Evolutionary conservation across 345 rosid species (phyloP), one percentile per base, ranked within the genome.

Genomic region (rapeseed (Brassica napus)): DNA sequence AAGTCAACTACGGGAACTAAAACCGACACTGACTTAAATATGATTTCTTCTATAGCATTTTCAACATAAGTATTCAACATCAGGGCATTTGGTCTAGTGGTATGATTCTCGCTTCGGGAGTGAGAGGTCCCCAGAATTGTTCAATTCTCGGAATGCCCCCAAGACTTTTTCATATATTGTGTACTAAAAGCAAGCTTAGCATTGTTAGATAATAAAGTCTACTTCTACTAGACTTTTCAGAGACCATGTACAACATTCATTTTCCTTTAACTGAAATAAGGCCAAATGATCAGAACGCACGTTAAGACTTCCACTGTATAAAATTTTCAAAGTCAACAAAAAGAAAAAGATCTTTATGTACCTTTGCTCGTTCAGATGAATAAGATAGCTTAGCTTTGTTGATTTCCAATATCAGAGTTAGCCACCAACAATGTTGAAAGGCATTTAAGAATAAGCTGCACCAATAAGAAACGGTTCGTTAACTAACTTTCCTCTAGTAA

Each of bases 71-170:
- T 16, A 55, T 18, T 6, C 4, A 57, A 18, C 23, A 18, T 18
- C 28, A 15, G 8, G 59, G 59, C 59, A 54, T 54, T 54, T 15
- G 57, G 57, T 49, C 57, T 49, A 49, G 21, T 54, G 23, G 59
- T 54, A 15, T 54, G 58, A 15, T 52, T 52, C 58, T 92, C 89
- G 90, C 96, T 92, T 91, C 64, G 90, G 91, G 91, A 89, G 89
- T 88, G 87, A 88, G 90, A 91, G 91, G 92, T 88, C 97, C 92
- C 90, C 88, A 88, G 90, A 18, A 18, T 18, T 18, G 21, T 91
- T 90, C 91, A 71, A 91, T 91, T 91, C 92, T 90, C 88, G 90
- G 89, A 91, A 89, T 87, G 93, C 90, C 89, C 89, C 88, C 85
- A 79, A 83, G 78, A 2, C 0, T 28, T 74, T 69, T 69, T 6